Conservation (phyloP, 176 grass and related monocot genomes). For the Carex kokanica region DNA sequence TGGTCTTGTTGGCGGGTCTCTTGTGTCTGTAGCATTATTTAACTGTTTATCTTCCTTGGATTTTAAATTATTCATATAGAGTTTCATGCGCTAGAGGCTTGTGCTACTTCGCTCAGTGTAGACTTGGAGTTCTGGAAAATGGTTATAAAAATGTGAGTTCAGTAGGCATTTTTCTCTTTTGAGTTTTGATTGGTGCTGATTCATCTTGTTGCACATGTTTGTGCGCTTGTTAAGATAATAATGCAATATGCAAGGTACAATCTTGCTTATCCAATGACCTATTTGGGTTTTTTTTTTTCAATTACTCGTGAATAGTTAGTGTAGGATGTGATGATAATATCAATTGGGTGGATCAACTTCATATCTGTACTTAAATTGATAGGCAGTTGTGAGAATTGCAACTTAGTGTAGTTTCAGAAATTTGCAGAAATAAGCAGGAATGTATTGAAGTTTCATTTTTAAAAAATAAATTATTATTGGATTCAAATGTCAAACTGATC, state of each 20-base stretch:
- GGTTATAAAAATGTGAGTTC: constrained; percentile 8
- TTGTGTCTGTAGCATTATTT: constrained; percentile 10
- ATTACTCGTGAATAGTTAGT: background rate
- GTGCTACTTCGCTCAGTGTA: background rate
- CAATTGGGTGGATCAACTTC: background rate
- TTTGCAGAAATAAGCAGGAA: background rate
- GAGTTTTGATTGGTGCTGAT: background rate
- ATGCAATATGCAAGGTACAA: background rate
- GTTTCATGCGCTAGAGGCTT: background rate
- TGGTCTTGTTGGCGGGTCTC: background rate
- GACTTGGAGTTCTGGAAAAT: background rate
- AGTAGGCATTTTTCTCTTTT: background rate
- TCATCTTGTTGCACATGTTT: background rate
- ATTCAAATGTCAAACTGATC: background rate
- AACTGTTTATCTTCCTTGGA: constrained; percentile 15
- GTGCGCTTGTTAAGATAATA: background rate
- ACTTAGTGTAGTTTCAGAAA: background rate
- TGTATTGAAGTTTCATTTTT: background rate
- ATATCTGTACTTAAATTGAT: background rate
- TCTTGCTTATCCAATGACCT: background rate
- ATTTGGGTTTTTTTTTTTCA: background rate
- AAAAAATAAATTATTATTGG: background rate
- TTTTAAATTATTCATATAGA: constrained; percentile 24
- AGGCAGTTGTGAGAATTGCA: background rate
- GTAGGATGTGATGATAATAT: background rate